Base-by-base conservation (phyloP, 1,284 basidiomycete genomes). In the Coriolopsis trogii region DNA sequence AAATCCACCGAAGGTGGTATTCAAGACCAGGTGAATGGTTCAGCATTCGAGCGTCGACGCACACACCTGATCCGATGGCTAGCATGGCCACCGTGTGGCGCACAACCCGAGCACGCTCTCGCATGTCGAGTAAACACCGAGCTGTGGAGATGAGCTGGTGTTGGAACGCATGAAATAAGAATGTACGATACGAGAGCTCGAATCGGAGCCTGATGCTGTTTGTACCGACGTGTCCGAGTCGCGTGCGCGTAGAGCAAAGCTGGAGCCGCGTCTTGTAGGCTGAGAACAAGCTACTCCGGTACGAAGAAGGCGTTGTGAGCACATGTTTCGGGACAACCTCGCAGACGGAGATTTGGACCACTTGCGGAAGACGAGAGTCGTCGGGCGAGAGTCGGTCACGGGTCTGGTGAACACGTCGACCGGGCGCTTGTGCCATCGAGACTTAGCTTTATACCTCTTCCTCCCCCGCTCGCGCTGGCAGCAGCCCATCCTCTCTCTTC, bases 1-100 rank as follows among this genome's bases (percentile, higher is more conserved):
- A 51, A 58, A 64, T 26, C 62, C 63, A 6, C 64, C 62, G 12
- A 68, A 65, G 50, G 60, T 64, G 9, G 38, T 58, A 9, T 58
- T 47, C 49, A 48, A n/a, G n/a, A 23, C 9, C 15, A 25, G 25
- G 9, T 34, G 5, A n/a, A 29, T 25, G 5, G 10, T 46, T n/a
- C 39, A 12, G 28, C 6, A 13, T 41, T 16, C 15, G 18, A 21
- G 21, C 29, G n/a, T n/a, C n/a, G n/a, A n/a, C n/a, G n/a, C n/a
- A n/a, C n/a, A n/a, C 41, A 28, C 41, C 31, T 25, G 3, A 4
- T 23, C 6, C 29, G n/a, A 38, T 18, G 15, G 21, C 21, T 13
- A 61, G 56, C 51, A 61, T 37, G 57, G 58, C 2, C 57, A 59
- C 36, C 52, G 44, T 18, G 55, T 58, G 9, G 53, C 57, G 24